phyloP scores from a whole-genome alignment of 2,329 filamentous ascomycete genomes.

The Fusarium mexicanum region DNA sequence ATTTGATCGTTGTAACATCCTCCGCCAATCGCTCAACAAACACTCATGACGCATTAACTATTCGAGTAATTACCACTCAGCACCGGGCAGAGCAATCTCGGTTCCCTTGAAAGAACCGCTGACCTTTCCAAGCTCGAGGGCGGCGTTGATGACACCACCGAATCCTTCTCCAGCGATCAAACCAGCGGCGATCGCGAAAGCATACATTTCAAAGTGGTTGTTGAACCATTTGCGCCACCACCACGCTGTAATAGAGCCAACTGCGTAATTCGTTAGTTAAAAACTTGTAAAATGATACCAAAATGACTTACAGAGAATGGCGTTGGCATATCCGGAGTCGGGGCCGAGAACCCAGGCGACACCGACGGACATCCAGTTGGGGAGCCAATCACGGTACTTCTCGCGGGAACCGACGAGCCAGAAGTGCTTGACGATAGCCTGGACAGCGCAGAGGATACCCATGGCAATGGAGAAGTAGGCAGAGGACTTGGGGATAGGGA shows the following conservation, averaged over 20 bases:
- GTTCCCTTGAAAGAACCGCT: conserved; percentile 41
- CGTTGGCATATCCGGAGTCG: conserved; percentile 63
- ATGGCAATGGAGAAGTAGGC: conserved; percentile 67
- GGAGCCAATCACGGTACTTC: conserved; percentile 66
- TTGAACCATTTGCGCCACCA: conserved; percentile 64
- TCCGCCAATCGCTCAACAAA: neutral
- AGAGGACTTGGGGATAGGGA: conserved; percentile 64
- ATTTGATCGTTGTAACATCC: neutral
- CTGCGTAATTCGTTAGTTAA: neutral
- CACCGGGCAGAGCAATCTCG: conserved; percentile 26
- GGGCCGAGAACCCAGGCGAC: conserved; percentile 68
- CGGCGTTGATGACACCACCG: conserved; percentile 68
- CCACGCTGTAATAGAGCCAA: conserved; percentile 63
- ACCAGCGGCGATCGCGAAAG: conserved; percentile 68
- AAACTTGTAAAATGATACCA: neutral
- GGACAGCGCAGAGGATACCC: conserved; percentile 58
- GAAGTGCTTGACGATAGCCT: conserved; percentile 65
- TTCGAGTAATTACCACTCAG: conserved; percentile 9
- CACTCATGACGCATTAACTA: conserved; percentile 20
- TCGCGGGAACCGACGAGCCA: conserved; percentile 61
- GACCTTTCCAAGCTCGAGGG: conserved; percentile 50
- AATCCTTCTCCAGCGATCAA: conserved; percentile 71
- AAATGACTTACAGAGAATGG: conserved; percentile 54
- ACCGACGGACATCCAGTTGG: conserved; percentile 71
- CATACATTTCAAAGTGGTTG: conserved; percentile 63